phyloP scores from a whole-genome alignment of 805 yeast genomes.

The Myxozyma mucilagina region DNA sequence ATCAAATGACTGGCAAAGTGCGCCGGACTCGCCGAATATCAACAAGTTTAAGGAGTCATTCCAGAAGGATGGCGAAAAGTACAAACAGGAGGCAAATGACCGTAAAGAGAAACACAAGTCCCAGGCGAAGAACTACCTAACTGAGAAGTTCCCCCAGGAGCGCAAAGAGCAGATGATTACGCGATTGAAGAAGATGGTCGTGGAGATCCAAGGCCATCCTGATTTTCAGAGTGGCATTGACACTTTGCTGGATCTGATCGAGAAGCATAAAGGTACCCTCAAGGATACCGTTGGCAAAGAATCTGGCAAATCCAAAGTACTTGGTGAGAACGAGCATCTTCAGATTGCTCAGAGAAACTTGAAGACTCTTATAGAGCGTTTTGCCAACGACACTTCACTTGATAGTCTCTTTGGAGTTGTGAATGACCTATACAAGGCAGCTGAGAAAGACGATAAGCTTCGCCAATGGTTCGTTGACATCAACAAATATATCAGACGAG shows the following conservation, averaged over 20 bases:
- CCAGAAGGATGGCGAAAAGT: background rate
- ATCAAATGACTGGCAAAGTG: conserved; percentile 20
- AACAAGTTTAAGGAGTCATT: background rate
- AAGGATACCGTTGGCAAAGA: background rate
- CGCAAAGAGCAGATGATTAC: conserved; percentile 20
- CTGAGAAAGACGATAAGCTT: conserved; percentile 28
- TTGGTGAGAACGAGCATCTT: conserved; percentile 19
- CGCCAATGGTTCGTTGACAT: conserved; percentile 20
- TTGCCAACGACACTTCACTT: conserved; percentile 27
- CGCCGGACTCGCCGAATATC: conserved; percentile 12
- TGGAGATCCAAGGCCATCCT: conserved; percentile 29
- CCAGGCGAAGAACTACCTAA: conserved; percentile 12
- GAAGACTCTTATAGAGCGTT: conserved; percentile 25
- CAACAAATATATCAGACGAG: conserved; percentile 17
- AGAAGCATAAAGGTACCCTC: conserved; percentile 7
- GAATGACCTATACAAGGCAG: conserved; percentile 19
- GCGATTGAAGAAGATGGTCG: conserved; percentile 25
- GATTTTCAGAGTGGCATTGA: conserved; percentile 31
- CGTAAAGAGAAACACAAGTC: background rate
- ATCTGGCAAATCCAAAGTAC: conserved; percentile 1
- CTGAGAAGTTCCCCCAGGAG: conserved; percentile 24
- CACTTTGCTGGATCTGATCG: conserved; percentile 22
- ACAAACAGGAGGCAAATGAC: conserved; percentile 5
- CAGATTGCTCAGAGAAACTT: conserved; percentile 17
- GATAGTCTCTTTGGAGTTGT: conserved; percentile 14